phyloP scores from a whole-genome alignment of 768 basidiomycete genomes.

The Boletus rufocinnamomeus region DNA sequence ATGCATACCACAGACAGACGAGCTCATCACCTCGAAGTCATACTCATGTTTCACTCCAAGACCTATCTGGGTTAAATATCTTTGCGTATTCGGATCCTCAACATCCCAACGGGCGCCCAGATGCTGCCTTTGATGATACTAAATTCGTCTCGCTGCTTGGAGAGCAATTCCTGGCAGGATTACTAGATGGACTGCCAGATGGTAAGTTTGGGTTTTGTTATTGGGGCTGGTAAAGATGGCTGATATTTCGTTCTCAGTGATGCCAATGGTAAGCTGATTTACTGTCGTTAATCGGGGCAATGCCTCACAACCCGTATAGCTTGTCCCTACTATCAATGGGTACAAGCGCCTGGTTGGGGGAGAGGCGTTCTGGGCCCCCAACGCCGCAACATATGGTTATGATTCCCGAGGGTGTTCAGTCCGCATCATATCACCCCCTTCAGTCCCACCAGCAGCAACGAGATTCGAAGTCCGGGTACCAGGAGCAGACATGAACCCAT shows the following conservation, averaged over 20 bases:
- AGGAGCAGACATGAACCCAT: slow-evolving; percentile 96
- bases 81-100: slow-evolving; percentile 75
- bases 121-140: slow-evolving; percentile 78
- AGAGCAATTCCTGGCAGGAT: slow-evolving; percentile 94
- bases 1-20: slow-evolving; percentile 14
- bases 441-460: slow-evolving; percentile 77
- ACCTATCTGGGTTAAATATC: slow-evolving; percentile 66
- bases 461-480: slow-evolving; percentile 93
- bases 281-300: background rate
- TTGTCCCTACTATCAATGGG: slow-evolving; percentile 91
- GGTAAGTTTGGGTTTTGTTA: slow-evolving; percentile 45
- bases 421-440: slow-evolving; percentile 90
- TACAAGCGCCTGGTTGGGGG: slow-evolving; percentile 97
- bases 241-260: slow-evolving; percentile 47
- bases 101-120: slow-evolving; percentile 58
- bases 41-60: slow-evolving; percentile 85
- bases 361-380: slow-evolving; percentile 93
- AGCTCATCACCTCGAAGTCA: slow-evolving; percentile 51
- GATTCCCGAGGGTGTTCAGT: slow-evolving; percentile 93
- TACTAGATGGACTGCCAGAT: slow-evolving; percentile 87
- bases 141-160: slow-evolving; percentile 79
- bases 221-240: background rate
- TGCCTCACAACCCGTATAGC: slow-evolving; percentile 38
- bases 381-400: slow-evolving; percentile 91
- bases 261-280: slow-evolving; percentile 68